Base-by-base conservation (phyloP, 305 asterid genomes). In the Solanum hybrid region DNA sequence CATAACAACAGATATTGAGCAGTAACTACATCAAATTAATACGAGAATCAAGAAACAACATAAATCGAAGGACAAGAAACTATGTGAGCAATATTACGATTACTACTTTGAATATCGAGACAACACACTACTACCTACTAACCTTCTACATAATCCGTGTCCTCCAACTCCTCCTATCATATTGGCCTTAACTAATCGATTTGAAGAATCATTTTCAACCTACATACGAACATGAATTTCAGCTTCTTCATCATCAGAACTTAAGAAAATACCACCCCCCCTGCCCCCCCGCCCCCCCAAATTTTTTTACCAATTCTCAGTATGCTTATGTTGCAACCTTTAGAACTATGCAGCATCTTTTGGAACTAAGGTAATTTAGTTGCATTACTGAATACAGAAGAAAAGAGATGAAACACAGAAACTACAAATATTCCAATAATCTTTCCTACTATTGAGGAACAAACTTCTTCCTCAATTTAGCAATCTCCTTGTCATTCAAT, bases 381-480 rank as follows among this genome's bases (percentile, higher is more conserved):
- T 85, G 76, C 76, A 84, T 84, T 31, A 51, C 28, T 84, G 88
- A 31, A 57, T 33, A 57, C 18, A 57, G 42, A 84, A 46, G 2
- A 42, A 83, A 46, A 42, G 73, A 84, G 7, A 18, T 33, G 69
- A 82, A 83, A 29, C 36, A 84, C 87, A 51, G 11, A 8, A 77
- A 42, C 86, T 18, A 75, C 24, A 88, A 24, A 22, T 88, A 11
- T 40, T 40, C 40, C 57, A 40, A 11, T 29, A 76, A 28, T 29
- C 28, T 24, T 11, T 74, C 84, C 84, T 24, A 51, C 88, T 86
- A 35, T 64, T 87, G 82, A n/a, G 91, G 93, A 90, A 79, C 80
- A 90, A 96, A 92, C 89, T 91, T 94, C 91, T 93, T 96, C 95
- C 90, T 94, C 93, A 96, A 78, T 92, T 93, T 95, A 89, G 87